phyloP scores from a whole-genome alignment of 1,284 basidiomycete species.

The Heterobasidion annosum region DNA sequence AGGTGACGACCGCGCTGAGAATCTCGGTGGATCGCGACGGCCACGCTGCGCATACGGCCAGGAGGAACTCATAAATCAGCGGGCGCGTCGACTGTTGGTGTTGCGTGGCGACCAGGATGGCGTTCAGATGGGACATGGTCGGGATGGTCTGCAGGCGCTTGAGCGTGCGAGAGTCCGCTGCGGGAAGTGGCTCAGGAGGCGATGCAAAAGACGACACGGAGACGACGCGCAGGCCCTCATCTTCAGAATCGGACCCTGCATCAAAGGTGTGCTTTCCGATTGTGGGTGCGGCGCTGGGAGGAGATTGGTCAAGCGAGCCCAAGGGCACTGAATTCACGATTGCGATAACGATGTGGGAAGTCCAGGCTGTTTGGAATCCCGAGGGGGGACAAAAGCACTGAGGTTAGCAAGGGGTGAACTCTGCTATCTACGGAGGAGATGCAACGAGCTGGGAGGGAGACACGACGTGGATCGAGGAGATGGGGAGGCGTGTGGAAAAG shows the following conservation, averaged over 20 bases:
- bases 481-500: constrained; percentile 36
- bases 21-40: constrained; percentile 47
- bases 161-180: constrained; percentile 44
- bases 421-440: constrained; percentile 22
- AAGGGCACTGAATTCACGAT: constrained; percentile 48
- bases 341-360: constrained; percentile 36
- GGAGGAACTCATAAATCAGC: constrained; percentile 40
- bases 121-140: constrained; percentile 37
- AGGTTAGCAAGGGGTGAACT: constrained; percentile 56
- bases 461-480: constrained; percentile 26
- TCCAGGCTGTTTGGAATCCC: constrained; percentile 27
- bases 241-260: constrained; percentile 34
- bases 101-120: constrained; percentile 34
- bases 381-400: constrained; percentile 46
- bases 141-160: constrained; percentile 45
- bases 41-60: constrained; percentile 49
- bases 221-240: constrained; percentile 24
- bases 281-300: constrained; percentile 5
- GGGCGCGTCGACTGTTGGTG: constrained; percentile 29
- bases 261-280: constrained; percentile 9
- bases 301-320: constrained; percentile 39
- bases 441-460: constrained; percentile 22
- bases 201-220: constrained; percentile 29
- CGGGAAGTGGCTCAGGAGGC: constrained; percentile 21
- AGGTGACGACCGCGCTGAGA: constrained; percentile 38